These are phyloP conservation scores for Pleurotus tuber-regium DNA, from an alignment of 768 basidiomycete genomes.

Conservation along the genomic window DNA sequence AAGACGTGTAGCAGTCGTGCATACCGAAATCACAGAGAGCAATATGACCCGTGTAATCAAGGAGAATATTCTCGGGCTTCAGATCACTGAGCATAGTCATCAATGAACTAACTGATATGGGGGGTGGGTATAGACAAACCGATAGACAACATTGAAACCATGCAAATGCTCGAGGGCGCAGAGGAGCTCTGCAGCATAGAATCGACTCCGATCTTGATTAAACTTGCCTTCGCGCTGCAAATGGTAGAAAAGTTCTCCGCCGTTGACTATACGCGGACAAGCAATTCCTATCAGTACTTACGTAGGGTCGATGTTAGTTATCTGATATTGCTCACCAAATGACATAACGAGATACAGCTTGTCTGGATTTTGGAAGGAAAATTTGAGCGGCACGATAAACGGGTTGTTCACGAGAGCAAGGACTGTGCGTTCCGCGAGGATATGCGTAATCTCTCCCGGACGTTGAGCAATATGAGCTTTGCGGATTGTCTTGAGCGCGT, in stretches of 20 bases:
- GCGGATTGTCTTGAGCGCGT: conserved; percentile 96
- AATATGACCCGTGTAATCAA: conserved; percentile 98
- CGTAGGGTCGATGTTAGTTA: not conserved
- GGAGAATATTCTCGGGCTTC: conserved; percentile 96
- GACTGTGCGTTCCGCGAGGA: conserved; percentile 95
- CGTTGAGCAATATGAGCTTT: conserved; percentile 97
- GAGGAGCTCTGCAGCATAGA: conserved; percentile 97
- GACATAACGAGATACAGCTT: conserved; percentile 98
- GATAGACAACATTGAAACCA: conserved; percentile 97
- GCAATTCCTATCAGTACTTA: conserved; percentile 1
- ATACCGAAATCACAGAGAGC: conserved; percentile 94
- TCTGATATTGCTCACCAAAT: conserved; percentile 57
- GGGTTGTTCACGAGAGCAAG: conserved; percentile 97
- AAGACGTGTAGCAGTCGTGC: conserved; percentile 13
- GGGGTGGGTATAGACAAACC: conserved; percentile 47
- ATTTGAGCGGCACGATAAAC: conserved; percentile 98
- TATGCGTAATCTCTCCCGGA: conserved; percentile 97
- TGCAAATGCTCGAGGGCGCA: conserved; percentile 95
- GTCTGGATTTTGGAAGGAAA: conserved; percentile 97
- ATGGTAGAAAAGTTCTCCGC: conserved; percentile 97
- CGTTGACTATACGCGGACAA: conserved; percentile 90
- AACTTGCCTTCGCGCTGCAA: conserved; percentile 96
- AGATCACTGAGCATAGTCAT: too few species aligned
- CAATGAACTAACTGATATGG: too few species aligned
- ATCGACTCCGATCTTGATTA: conserved; percentile 88